Conservation (phyloP, 768 basidiomycete species). For the Rhodotorula toruloides region DNA sequence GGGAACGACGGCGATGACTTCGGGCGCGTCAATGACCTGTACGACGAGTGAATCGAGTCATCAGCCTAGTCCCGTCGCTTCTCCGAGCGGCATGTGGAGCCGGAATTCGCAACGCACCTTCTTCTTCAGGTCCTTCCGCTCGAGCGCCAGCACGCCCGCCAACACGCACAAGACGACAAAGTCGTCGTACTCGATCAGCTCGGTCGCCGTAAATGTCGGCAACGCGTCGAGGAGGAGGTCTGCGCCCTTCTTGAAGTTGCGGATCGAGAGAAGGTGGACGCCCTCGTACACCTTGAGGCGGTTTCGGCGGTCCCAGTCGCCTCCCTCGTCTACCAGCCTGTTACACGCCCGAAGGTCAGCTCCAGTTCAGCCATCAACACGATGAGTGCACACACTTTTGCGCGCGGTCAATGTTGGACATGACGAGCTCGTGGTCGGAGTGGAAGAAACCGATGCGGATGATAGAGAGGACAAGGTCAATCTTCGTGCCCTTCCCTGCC, state of each 20-base stretch:
- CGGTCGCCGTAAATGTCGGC: slow-evolving; percentile 88
- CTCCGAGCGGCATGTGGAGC: too few relatives aligned
- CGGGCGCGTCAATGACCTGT: slow-evolving; percentile 76
- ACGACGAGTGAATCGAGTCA: too few relatives aligned
- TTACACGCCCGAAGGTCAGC: background rate
- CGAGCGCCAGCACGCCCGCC: slow-evolving; percentile 67
- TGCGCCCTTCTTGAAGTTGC: slow-evolving; percentile 85
- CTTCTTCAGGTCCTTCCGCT: slow-evolving; percentile 81
- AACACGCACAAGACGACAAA: slow-evolving; percentile 83
- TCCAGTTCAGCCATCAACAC: background rate
- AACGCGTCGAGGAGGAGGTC: slow-evolving; percentile 83
- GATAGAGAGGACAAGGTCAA: slow-evolving; percentile 84
- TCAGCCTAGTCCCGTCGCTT: background rate
- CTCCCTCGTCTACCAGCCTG: slow-evolving; percentile 87
- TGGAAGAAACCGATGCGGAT: slow-evolving; percentile 89
- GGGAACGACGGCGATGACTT: slow-evolving; percentile 77
- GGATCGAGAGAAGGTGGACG: slow-evolving; percentile 73
- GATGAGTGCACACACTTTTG: slow-evolving; percentile 59
- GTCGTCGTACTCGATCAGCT: slow-evolving; percentile 79
- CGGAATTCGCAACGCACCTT: slow-evolving; percentile 54
- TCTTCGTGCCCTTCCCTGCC: slow-evolving; percentile 83
- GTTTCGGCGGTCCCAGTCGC: slow-evolving; percentile 97
- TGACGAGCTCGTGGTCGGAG: slow-evolving; percentile 67
- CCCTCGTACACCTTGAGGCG: slow-evolving; percentile 93
- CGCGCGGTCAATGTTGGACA: slow-evolving; percentile 66